Percentiles rank a stretch among this genome's conserved stretches.
Conservation (phyloP, 1,284 basidiomycete genomes). For the Nidula niveotomentosa region DNA sequence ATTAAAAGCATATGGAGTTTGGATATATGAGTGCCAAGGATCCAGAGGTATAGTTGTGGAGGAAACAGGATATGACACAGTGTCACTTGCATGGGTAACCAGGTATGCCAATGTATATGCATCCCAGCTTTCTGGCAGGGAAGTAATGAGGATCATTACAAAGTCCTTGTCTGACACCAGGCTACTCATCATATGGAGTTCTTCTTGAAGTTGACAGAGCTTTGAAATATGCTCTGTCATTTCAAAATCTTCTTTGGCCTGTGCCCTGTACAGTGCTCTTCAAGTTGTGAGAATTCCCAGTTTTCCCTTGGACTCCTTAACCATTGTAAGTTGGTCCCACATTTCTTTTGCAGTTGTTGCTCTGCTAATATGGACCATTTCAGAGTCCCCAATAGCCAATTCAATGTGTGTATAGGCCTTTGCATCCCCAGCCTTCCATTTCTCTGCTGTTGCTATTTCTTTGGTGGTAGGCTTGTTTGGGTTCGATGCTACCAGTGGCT, state of each 20-base stretch:
- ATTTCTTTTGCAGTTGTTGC: constrained; percentile 19
- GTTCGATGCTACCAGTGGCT: constrained; percentile 12
- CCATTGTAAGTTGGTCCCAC: constrained; percentile 22
- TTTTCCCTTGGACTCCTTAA: constrained; percentile 21
- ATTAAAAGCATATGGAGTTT: too few relatives aligned
- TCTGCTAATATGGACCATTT: constrained; percentile 23
- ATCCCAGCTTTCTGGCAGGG: too few relatives aligned
- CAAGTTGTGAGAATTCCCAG: constrained; percentile 17
- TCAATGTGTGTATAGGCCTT: constrained; percentile 20
- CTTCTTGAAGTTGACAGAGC: constrained; percentile 16
- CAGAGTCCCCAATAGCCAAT: constrained; percentile 17
- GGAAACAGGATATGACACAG: too few relatives aligned
- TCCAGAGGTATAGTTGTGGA: too few relatives aligned
- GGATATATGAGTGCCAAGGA: too few relatives aligned
- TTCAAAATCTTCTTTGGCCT: constrained; percentile 16
- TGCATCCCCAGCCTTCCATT: constrained; percentile 17
- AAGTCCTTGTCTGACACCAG: constrained; percentile 28
- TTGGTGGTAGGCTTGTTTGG: constrained; percentile 5
- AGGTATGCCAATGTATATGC: too few relatives aligned
- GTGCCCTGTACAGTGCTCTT: constrained; percentile 15
- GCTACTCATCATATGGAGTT: constrained; percentile 16
- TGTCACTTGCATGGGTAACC: too few relatives aligned
- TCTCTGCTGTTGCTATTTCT: constrained; percentile 5
- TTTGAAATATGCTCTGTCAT: constrained; percentile 17
- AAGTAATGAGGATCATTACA: constrained; percentile 28